Percentiles rank a stretch among this genome's conserved stretches.
Evolutionary conservation across 192 early-diverging fungal species (phyloP).

Genomic region (Backusella parvicylindrica): DNA sequence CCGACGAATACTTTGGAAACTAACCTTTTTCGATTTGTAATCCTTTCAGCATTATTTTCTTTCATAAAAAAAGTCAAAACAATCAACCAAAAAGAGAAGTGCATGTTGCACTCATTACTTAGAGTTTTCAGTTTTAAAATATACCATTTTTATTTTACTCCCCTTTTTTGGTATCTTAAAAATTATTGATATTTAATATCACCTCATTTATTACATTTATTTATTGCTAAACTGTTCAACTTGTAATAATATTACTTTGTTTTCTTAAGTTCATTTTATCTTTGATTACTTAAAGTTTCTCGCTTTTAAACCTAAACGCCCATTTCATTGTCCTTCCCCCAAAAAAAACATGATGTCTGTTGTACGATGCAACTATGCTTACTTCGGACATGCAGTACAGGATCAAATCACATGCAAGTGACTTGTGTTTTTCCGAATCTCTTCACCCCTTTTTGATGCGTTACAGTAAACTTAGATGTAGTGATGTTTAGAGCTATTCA

Average conservation of each 20-base stretch:
- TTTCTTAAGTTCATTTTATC: not conserved
- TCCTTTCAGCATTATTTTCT: not conserved
- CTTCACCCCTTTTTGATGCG: not conserved
- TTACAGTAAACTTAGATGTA: not conserved
- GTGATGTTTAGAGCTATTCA: slow-evolving; percentile 83
- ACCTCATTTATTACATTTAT: no score
- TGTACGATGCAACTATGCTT: not conserved
- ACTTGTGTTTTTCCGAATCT: not conserved
- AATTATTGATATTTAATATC: not conserved
- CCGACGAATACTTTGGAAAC: not conserved
- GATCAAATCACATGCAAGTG: not conserved
- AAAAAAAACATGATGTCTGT: not conserved
- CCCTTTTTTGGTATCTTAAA: not conserved
- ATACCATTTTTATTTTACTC: not conserved
- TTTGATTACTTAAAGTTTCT: not conserved
- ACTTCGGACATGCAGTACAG: not conserved
- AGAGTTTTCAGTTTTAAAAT: not conserved
- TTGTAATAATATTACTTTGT: not conserved
- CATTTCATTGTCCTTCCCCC: not conserved
- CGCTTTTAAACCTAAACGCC: not conserved
- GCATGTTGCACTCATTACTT: not conserved
- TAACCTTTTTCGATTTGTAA: not conserved
- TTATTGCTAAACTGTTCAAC: not conserved
- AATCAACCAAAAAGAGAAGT: not conserved
- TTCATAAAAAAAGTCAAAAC: not conserved